A percentile compares a stretch with the other conserved stretches of the same genome.
Conservation (phyloP, 306 rosid genomes). For the Prunus salicina region DNA sequence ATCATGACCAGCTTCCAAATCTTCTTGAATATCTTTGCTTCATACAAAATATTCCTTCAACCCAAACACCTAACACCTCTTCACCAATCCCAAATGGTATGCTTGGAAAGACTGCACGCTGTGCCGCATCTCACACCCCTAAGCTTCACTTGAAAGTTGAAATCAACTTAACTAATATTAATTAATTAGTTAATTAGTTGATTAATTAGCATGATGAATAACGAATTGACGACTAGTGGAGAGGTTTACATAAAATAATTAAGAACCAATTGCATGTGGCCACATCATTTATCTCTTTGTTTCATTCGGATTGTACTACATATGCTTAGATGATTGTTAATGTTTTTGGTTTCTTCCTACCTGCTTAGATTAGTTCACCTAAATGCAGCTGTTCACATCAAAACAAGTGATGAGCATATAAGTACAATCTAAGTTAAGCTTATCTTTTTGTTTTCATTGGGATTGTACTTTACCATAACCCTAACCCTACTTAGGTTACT, state of each 20-base stretch:
- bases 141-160: background rate
- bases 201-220: background rate
- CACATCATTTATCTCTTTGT: background rate
- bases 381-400: no score
- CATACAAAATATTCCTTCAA: background rate
- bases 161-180: no score
- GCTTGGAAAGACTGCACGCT: background rate
- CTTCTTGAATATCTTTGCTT: background rate
- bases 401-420: no score
- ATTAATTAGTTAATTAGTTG: no score
- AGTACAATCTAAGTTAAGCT: no score
- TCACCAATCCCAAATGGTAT: background rate
- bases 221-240: background rate
- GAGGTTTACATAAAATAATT: no score
- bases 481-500: no score
- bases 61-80: background rate
- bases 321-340: no score
- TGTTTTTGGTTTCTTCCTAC: no score
- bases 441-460: no score
- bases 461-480: no score
- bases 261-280: background rate
- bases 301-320: background rate
- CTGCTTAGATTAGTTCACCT: no score
- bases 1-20: background rate
- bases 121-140: slow-evolving; percentile 9